Evolutionary conservation across 164 flowering plant genomes (phyloP), one percentile per base, ranked within the genome.

Genomic region (Vitis rotundifolia): DNA sequence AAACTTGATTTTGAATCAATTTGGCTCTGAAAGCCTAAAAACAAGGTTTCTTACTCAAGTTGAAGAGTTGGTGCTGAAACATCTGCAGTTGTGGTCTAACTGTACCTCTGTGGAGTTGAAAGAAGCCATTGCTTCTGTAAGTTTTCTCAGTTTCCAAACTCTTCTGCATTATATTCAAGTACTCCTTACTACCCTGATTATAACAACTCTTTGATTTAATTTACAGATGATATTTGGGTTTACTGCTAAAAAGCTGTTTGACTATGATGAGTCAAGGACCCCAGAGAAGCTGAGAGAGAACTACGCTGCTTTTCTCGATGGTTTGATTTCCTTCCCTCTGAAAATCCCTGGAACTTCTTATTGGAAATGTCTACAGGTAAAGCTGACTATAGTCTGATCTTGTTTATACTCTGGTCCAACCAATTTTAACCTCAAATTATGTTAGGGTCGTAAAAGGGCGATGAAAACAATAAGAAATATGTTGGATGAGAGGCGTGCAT

Each of bases 391-490:
- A 22, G 26, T 22, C 26, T 22, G 2, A 22, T 22, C 26, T 22
- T 22, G 26, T 22, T 22, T 22, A 22, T 22, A 22, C 26, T 1
- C 26, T 1, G 1, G 2, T 22, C 26, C 2, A 22, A 22, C 26
- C 1, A 22, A 22, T 2, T 22, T 22, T 1, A 22, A 22, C 26
- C 26, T 11, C 47, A 56, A 31, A 4, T 18, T 9, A 10, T 37
- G 13, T 70, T 85, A 92, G 97, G 99, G 97, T 52, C 82, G 98
- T 64, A 89, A 85, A 74, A 91, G 75, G 71, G 98, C 94, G 71
- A 91, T 95, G 93, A 83, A 74, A 71, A 84, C 88, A 88, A 78
- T 95, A 74, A 90, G 85, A 71, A 75, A 69, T 64, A 67, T 90
- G 85, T 78, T 92, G 52, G 69, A 83, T 18, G 94, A 92, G 73